Base-by-base conservation (phyloP, 352 stramenopile genomes). In the Pythium phragmiticola region DNA sequence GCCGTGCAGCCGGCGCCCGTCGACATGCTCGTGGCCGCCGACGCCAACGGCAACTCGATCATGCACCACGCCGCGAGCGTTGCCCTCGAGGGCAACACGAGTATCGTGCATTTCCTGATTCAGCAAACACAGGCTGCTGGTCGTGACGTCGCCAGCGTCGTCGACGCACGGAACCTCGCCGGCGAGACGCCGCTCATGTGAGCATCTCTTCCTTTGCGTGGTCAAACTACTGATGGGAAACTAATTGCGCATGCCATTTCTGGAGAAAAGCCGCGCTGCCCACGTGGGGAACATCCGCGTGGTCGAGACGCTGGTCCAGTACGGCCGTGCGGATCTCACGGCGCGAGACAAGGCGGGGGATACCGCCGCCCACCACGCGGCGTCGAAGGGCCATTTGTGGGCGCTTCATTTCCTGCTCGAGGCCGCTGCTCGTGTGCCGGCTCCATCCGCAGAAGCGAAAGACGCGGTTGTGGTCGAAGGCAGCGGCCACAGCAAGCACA, bases 71-170 rank as follows among this genome's bases (percentile, higher is more conserved):
- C 80, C 26, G 83, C 83, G 13, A 75, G 74, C 7, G 72, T 63
- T 2, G 48, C 66, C 36, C 54, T 68, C 30, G 66, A 68, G 19
- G 66, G 60, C 41, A 68, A 68, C 66, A 65, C 77, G 42, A 81
- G 88, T 65, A 92, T 86, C 46, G 70, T 92, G 61, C 83, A 92
- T 63, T 94, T 94, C 52, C 67, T 94, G 17, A 73, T 92, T 54
- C 86, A 94, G 73, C 84, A 94, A 54, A 75, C 83, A 58, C 66
- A 78, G 9, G 74, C 69, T 0, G 72, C 55, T 0, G 52, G 57
- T 3, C 70, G 74, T 3, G 36, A 39, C 2, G 23, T 77, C 39
- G 50, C 72, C 11, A 51, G 30, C 34, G 60, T 90, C 21, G 60
- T 92, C 45, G 77, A 92, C 41, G 74, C 75, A 2, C 75, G 60